Evolutionary conservation across 1,284 basidiomycete genomes (phyloP), one percentile per base, ranked within the genome.

Genomic region (Chalciporus piperatoides): DNA sequence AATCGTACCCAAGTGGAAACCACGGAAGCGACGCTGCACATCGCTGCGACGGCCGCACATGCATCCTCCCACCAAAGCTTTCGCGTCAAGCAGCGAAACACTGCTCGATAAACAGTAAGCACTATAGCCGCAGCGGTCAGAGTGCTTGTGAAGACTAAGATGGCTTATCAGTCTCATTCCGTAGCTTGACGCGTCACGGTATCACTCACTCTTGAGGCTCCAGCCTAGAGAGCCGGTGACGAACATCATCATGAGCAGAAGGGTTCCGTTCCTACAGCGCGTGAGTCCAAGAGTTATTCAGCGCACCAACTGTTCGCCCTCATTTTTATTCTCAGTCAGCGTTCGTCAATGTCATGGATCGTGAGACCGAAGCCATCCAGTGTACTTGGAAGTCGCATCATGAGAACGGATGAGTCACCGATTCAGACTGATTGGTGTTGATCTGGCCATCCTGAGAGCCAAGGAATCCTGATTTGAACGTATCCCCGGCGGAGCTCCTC

Each of bases 31-130:
- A 56, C 23, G 12, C 59, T 36, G 4, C 51, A 42, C 8, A 47
- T 19, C 21, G 42, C 25, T 21, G 49, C 63, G 14, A 59, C 27
- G 2, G 42, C 14, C n/a, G 46, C 54, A 11, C 41, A 55, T 40
- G 24, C 48, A 44, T 61, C 63, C 27, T 64, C 63, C 48, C 57
- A 51, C 55, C 57, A 44, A 19, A 65, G 41, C 8, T 15, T 49
- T 19, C 23, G 44, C 14, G 11, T 48, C 39, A 19, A 36, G 25
- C 46, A 42, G 40, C 50, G 51, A 43, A 27, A 21, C 17, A 44
- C n/a, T 15, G 58, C 3, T 32, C 54, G 49, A 21, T 42, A 57
- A 19, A 37, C 15, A 2, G 49, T 44, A 36, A 64, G 24, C 12
- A 21, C 19, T 3, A 62, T 12, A 23, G 49, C 44, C 15, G 48